A percentile compares a stretch with the other conserved stretches of the same genome.
These are phyloP conservation scores for Xylaria sp. DNA, from an alignment of 2,329 filamentous ascomycete genomes.

Conservation along the genomic window DNA sequence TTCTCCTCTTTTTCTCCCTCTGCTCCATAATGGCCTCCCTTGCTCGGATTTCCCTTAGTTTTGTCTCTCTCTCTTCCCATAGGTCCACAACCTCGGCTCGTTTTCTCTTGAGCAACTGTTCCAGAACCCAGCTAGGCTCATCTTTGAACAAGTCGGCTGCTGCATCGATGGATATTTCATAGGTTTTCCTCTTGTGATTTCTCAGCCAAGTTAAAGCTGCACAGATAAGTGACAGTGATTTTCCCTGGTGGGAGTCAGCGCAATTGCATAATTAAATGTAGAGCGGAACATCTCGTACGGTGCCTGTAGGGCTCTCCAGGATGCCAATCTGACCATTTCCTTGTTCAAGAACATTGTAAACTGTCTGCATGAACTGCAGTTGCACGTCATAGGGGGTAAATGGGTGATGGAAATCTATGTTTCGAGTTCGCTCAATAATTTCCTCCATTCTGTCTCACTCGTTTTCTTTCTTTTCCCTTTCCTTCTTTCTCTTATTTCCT, in stretches of 20 bases:
- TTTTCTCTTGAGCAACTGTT: slow-evolving; percentile 77
- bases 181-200: slow-evolving; percentile 73
- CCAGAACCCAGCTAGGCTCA: slow-evolving; percentile 86
- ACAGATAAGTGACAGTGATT: slow-evolving; percentile 92
- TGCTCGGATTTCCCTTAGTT: slow-evolving; percentile 72
- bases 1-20: slow-evolving; percentile 59
- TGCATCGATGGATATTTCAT: slow-evolving; percentile 61
- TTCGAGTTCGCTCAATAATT: slow-evolving; percentile 42
- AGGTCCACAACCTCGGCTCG: slow-evolving; percentile 71
- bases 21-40: slow-evolving; percentile 68
- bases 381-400: slow-evolving; percentile 90
- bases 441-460: too few relatives aligned
- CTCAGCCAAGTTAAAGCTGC: slow-evolving; percentile 91
- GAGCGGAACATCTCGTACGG: slow-evolving; percentile 51
- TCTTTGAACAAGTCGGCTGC: slow-evolving; percentile 63
- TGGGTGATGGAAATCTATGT: slow-evolving; percentile 81
- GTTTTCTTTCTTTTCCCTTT: too few relatives aligned
- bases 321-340: slow-evolving; percentile 82
- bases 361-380: slow-evolving; percentile 83
- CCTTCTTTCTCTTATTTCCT: neutral
- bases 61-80: slow-evolving; percentile 79
- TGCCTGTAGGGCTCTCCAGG: slow-evolving; percentile 92
- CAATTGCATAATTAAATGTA: neutral
- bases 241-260: slow-evolving; percentile 66
- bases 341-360: slow-evolving; percentile 79